Evolutionary conservation across 202 grass and related monocot genomes (phyloP), one percentile per base, ranked within the genome.

Genomic region (Panicum hallii): DNA sequence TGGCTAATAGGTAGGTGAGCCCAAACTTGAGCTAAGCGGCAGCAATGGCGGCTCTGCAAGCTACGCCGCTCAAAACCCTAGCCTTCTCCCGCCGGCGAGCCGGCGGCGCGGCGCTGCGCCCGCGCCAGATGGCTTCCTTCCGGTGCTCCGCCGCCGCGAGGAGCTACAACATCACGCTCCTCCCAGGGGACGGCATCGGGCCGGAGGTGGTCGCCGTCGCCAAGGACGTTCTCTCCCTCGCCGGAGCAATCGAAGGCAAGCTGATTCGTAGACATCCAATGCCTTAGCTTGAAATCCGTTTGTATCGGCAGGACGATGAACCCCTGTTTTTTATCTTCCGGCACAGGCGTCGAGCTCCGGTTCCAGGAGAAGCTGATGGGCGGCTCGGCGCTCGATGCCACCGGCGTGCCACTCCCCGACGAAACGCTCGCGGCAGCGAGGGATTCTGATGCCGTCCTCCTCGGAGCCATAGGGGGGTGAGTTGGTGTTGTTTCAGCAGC

Each of bases 111-210:
- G 17, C 7, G n/a, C 13, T 36, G n/a, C 67, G 12, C 68, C 52
- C 69, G 23, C 72, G 65, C 8, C 60, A 23, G 11, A 32, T 34
- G 67, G 72, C 0, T n/a, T 46, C 66, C 54, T 22, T 92, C 50
- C 76, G 84, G 13, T 94, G 89, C 86, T 79, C 83, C 14, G 55
- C 77, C 26, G 23, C 60, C 4, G 60, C 63, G 13, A 85, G 93
- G 78, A 95, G 86, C 55, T 94, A 95, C 78, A 89, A 40, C 58
- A 75, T 99, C 38, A 99, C 96, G 62, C 90, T 99, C 49, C 93
- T 99, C 34, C 93, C 93, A 8, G 96, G 96, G 5, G 96, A 98
- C n/a, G 96, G 96, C 57, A 98, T 98, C 48, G 96, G 96, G 54
- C 96, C 96, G 0, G 93, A 98, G 88, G 96, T 98, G 84, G 93